Base-by-base conservation (phyloP, 139 green algal species). In the Coccomyxa sp. region DNA sequence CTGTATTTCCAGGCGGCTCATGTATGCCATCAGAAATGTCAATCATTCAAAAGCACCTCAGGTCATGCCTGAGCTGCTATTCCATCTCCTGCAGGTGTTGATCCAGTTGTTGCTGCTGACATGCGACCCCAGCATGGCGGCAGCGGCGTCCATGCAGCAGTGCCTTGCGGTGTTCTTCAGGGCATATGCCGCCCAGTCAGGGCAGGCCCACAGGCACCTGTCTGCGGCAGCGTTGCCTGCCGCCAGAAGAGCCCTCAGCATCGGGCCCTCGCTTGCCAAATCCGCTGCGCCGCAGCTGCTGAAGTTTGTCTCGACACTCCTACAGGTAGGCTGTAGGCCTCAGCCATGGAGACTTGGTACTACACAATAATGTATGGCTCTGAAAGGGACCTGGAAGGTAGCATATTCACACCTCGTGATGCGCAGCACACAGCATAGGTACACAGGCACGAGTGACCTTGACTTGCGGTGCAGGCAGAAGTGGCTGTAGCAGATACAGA, bases 151-250 rank as follows among this genome's bases (percentile, higher is more conserved):
- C 55, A 33, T 87, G 75, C 73, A 79, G 33, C 88, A 92, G 85
- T 84, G 76, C 50, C 83, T 92, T 41, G 37, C 81, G 29, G 88
- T 92, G 22, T 91, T 89, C 78, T 91, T 92, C 74, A 79, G 87
- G n/a, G 55, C 81, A 64, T 91, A 82, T 34, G 88, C 88, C 7
- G 73, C 68, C 9, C 37, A 83, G 29, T 78, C 69, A 6, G n/a
- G 50, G 12, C 44, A 50, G 4, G 71, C 71, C 12, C 27, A 35
- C 37, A 54, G 41, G 29, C 29, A 18, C 37, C 73, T 90, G 78
- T 79, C 79, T 33, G 80, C 77, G 18, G 85, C 82, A 0, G 55
- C 86, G 29, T 58, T 89, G 37, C 78, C 82, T 27, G 86, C 84
- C 16, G 86, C 80, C 6, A 54, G 80, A 27, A 68, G 35, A 35